Conservation (phyloP, 2,329 filamentous ascomycete species). For the Aureobasidium uvarum region DNA sequence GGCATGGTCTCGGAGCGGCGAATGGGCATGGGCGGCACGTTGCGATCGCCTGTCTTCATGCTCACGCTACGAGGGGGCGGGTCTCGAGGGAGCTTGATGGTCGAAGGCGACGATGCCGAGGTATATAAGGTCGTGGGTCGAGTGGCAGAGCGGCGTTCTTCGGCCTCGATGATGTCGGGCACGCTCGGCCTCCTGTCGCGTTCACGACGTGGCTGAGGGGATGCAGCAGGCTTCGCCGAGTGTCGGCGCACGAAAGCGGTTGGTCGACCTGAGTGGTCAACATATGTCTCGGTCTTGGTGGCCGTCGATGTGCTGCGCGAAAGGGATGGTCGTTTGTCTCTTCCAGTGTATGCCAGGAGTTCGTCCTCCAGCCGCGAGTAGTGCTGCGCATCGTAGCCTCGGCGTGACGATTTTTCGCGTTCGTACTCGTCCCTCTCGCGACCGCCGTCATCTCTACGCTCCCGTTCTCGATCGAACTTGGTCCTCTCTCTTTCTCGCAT, state of each 20-base stretch:
- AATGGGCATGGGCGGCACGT: constrained; percentile 38
- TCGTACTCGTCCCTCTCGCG: constrained; percentile 26
- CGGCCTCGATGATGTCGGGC: constrained; percentile 16
- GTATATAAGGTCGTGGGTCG: constrained; percentile 42
- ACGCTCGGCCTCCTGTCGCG: constrained; percentile 27
- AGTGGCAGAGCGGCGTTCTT: constrained; percentile 19
- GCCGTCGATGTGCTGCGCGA: constrained; percentile 32
- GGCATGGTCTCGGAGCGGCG: constrained; percentile 48
- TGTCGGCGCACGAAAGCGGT: constrained; percentile 33
- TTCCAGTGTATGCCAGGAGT: constrained; percentile 36
- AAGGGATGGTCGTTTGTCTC: constrained; percentile 32
- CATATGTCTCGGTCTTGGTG: constrained; percentile 33
- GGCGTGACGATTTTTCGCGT: constrained; percentile 26
- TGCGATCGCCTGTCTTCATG: constrained; percentile 33
- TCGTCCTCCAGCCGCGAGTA: constrained; percentile 30
- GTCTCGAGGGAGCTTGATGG: constrained; percentile 33
- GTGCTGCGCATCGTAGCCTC: constrained; percentile 30
- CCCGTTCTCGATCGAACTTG: constrained; percentile 26
- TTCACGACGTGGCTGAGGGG: constrained; percentile 28
- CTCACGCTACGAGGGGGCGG: constrained; percentile 33
- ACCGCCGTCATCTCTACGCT: constrained; percentile 28
- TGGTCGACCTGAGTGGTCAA: constrained; percentile 33
- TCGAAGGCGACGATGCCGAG: constrained; percentile 38
- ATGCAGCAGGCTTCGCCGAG: constrained; percentile 32
- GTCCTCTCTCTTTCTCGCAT: constrained; percentile 24